Evolutionary conservation across 805 yeast species (phyloP), one percentile per base, ranked within the genome.

Genomic region (Candida ipomoeae): DNA sequence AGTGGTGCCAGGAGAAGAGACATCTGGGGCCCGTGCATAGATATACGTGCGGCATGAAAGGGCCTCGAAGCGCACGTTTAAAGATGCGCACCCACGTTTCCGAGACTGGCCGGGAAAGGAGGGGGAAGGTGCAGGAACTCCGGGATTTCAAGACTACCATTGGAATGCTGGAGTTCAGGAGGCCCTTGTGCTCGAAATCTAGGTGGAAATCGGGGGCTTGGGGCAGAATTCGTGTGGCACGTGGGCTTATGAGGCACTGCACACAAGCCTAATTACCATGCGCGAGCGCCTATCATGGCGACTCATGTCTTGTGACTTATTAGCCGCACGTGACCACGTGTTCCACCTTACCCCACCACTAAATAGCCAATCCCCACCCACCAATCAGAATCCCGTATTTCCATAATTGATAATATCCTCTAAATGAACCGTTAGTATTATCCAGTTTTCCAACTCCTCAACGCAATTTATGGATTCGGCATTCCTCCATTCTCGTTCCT

Each of bases 171-270:
- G 11, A 26, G 11, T 2, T 26, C 11, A 26, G 11, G 5, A 1
- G 29, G 10, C 11, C 2, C 8, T 3, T 2, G 29, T 8, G 29
- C 29, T 26, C 29, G 29, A 26, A 26, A 26, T 4, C 11, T 2
- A 5, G 29, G 29, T 26, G 10, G 11, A 26, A 26, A 26, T 3
- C 5, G 3, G 13, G 5, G 11, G 29, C 8, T 26, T 26, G 11
- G 11, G 4, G 29, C 4, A 26, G 11, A 26, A 3, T 26, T 26
- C 29, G 29, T 10, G 5, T 8, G 11, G 29, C 46, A 44, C 46
- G 46, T 44, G 46, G 46, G 46, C 46, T 23, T 44, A 44, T 44
- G 40, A 35, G 18, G 34, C 17, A 21, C 26, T 44, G 46, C 46
- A 44, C n/a, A 5, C 10, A 23, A 15, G 8, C 6, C 33, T 36